phyloP scores from a whole-genome alignment of 768 basidiomycete genomes.

The Phylloporus sp. region DNA sequence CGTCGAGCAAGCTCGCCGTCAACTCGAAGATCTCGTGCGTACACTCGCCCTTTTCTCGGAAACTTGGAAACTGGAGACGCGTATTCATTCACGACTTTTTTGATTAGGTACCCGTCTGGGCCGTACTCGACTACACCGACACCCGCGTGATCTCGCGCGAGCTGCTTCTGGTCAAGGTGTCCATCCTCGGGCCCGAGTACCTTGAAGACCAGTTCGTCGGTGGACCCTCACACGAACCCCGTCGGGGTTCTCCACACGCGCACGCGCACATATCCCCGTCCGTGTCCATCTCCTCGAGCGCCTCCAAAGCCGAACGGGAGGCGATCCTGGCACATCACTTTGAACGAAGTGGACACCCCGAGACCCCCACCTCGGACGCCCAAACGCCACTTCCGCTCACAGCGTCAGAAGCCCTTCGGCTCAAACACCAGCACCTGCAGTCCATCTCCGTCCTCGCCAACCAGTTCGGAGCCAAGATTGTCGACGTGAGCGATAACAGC shows the following conservation, averaged over 20 bases:
- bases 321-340: constrained; percentile 70
- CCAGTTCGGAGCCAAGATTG: constrained; percentile 90
- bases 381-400: constrained; percentile 47
- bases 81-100: background rate
- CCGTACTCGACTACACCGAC: constrained; percentile 95
- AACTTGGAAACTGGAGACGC: background rate
- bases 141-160: constrained; percentile 90
- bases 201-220: constrained; percentile 86
- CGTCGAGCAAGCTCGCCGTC: constrained; percentile 92
- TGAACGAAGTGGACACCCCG: constrained; percentile 51
- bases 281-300: constrained; percentile 22
- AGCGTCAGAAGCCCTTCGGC: constrained; percentile 80
- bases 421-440: constrained; percentile 84
- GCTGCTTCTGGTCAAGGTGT: constrained; percentile 91
- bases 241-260: constrained; percentile 30
- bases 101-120: constrained; percentile 99
- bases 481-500: constrained; percentile 92
- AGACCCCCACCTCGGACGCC: constrained; percentile 13
- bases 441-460: constrained; percentile 79
- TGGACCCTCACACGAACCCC: constrained; percentile 78
- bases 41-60: background rate
- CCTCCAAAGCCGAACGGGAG: constrained; percentile 66
- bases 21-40: constrained; percentile 92
- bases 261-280: background rate
- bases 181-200: constrained; percentile 96